Evolutionary conservation across 805 yeast species (phyloP).

Genomic region (Schizosaccharomyces lindneri): DNA sequence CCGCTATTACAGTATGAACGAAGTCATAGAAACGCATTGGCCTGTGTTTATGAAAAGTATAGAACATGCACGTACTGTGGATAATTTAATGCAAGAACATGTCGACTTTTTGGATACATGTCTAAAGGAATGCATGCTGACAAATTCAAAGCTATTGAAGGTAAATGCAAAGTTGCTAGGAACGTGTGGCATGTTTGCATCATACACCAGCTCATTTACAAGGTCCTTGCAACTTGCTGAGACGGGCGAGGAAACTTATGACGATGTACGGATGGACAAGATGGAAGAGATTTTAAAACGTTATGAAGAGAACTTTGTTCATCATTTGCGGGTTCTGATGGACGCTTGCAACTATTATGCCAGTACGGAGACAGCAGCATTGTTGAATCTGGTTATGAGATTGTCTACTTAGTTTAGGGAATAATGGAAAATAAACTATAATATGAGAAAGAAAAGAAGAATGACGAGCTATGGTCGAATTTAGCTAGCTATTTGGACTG

Average conservation of each 20-base stretch:
- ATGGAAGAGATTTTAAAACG: constrained; percentile 12
- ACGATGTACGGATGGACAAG: constrained; percentile 8
- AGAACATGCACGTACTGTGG: constrained; percentile 17
- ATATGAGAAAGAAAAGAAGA: no score
- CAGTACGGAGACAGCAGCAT: constrained; percentile 20
- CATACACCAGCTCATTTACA: constrained; percentile 22
- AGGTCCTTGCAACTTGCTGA: constrained; percentile 5
- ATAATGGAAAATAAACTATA: neutral
- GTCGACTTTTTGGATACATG: constrained; percentile 37
- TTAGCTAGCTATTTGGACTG: no score
- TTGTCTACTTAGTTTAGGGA: constrained; percentile 7
- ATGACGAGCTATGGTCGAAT: no score
- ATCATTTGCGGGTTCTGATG: constrained; percentile 20
- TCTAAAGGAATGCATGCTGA: constrained; percentile 39
- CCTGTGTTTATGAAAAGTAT: constrained; percentile 15
- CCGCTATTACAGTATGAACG: constrained; percentile 28
- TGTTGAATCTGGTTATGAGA: constrained; percentile 20
- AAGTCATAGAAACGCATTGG: constrained; percentile 36
- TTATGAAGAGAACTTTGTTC: constrained; percentile 17
- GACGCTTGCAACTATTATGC: constrained; percentile 19
- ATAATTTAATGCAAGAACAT: constrained; percentile 21
- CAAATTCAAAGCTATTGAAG: constrained; percentile 29
- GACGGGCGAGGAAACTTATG: constrained; percentile 4
- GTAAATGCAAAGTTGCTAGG: constrained; percentile 10
- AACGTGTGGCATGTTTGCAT: constrained; percentile 21